These are phyloP conservation scores for Globisporangium iwayamae DNA, from an alignment of 352 stramenopile genomes.

Conservation along the genomic window DNA sequence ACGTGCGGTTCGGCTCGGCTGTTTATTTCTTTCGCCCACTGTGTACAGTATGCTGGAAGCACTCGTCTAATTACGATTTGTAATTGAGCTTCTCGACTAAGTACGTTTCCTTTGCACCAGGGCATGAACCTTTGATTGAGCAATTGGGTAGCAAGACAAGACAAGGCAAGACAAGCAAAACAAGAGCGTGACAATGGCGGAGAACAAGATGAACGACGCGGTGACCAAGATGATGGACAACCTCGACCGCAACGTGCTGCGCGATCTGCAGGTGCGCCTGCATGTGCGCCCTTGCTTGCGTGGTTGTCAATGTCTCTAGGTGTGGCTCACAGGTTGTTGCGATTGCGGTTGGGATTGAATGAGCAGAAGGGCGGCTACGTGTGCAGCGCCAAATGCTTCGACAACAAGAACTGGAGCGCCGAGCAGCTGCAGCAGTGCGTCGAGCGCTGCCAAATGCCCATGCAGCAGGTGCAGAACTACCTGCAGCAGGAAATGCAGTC, in stretches of 20 bases:
- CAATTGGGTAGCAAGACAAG: neutral
- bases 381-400: slow-evolving; percentile 85
- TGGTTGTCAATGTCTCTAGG: neutral
- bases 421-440: slow-evolving; percentile 82
- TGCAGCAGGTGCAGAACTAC: slow-evolving; percentile 82
- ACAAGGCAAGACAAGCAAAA: neutral
- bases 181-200: slow-evolving; percentile 45
- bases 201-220: slow-evolving; percentile 78
- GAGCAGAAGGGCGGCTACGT: slow-evolving; percentile 75
- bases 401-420: slow-evolving; percentile 75
- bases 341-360: neutral
- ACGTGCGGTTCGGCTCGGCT: neutral
- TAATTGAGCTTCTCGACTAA: neutral
- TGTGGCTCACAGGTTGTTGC: neutral
- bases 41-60: neutral
- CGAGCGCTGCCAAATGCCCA: slow-evolving; percentile 82
- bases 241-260: slow-evolving; percentile 72
- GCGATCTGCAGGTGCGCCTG: slow-evolving; percentile 53
- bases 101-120: slow-evolving; percentile 12
- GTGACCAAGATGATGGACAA: slow-evolving; percentile 83
- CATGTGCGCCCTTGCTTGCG: neutral
- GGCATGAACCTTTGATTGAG: slow-evolving; percentile 5
- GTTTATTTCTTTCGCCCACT: slow-evolving; percentile 5
- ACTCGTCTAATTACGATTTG: neutral
- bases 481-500: slow-evolving; percentile 81